Evolutionary conservation across 176 grass and related monocot genomes (phyloP), one percentile per base, ranked within the genome.

Genomic region (Saccharum spontaneum): DNA sequence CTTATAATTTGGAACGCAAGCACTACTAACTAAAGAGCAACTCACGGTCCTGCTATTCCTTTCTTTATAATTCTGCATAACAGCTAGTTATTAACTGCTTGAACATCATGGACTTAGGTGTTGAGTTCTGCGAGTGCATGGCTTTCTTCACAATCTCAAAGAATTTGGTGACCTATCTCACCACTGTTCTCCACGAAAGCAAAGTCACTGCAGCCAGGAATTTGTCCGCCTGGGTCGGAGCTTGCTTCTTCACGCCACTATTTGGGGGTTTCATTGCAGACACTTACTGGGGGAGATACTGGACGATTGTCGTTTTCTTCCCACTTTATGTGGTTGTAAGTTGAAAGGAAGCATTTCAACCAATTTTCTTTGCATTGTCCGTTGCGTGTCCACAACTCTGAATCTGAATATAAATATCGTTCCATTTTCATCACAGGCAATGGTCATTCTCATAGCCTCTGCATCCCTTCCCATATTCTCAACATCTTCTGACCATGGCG

Each of bases 111-210:
- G 44, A 45, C 44, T 24, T 17, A 88, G 87, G 75, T 26, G 36
- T 88, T 33, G 81, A 78, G 26, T 88, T 88, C 45, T 84, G 67
- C 1, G 34, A 73, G 10, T 38, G 49, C 20, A 0, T 77, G 14
- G 18, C 71, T 13, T 70, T 48, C 20, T 82, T 6, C 3, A 17
- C 79, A 28, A 38, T 87, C 28, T 10, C 72, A 0, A 28, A 7
- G 48, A 87, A 87, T 46, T 18, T 87, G 5, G 86, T 87, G 1
- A 87, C 71, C 8, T 82, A 82, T 9, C 86, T 87, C 71, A 82
- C 86, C 17, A 62, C 20, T 0, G 79, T 82, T 28, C 63, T 87
- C 38, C 86, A 77, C 9, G 72, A 82, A 45, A 77, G 49, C 64
- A 87, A 82, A 18, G 38, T 87, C 0, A 2, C 8, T 0, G 79